Conservation (phyloP, 106 monocot species). For the Dendrobium huoshanense region DNA sequence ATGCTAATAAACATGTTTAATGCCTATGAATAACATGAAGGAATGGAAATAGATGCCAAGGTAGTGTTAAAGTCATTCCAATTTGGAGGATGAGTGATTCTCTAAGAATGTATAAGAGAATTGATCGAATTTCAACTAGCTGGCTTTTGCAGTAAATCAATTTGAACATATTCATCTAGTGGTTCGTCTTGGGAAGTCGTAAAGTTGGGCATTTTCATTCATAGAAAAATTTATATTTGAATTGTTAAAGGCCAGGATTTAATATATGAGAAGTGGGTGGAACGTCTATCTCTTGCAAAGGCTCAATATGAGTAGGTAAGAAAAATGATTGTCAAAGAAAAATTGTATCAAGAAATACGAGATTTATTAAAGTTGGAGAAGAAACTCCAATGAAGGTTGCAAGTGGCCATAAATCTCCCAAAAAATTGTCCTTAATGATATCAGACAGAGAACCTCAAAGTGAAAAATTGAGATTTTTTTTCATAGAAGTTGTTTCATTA, state of each 20-base stretch:
- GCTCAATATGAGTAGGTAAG: background rate
- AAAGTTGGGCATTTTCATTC: too few species aligned
- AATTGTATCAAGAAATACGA: slow-evolving; percentile 4
- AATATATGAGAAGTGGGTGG: too few species aligned
- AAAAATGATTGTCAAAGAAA: slow-evolving; percentile 15
- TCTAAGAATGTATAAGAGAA: too few species aligned
- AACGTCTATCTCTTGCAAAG: too few species aligned
- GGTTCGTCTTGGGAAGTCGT: too few species aligned
- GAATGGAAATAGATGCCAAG: slow-evolving; percentile 5
- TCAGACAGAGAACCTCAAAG: too few species aligned
- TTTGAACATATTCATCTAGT: background rate
- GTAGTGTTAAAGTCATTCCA: background rate
- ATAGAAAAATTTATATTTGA: too few species aligned
- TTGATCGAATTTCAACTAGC: background rate
- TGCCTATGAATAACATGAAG: slow-evolving; percentile 7
- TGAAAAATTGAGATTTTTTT: too few species aligned
- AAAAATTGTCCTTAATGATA: too few species aligned
- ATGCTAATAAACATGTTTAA: slow-evolving; percentile 6
- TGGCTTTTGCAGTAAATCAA: background rate
- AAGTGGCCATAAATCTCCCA: background rate
- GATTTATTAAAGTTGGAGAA: background rate
- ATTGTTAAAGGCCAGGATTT: too few species aligned
- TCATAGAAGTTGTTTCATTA: too few species aligned
- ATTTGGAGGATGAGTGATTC: background rate
- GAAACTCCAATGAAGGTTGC: slow-evolving; percentile 9